These are phyloP conservation scores for Suillus spraguei DNA, from an alignment of 768 basidiomycete species.

Conservation along the genomic window DNA sequence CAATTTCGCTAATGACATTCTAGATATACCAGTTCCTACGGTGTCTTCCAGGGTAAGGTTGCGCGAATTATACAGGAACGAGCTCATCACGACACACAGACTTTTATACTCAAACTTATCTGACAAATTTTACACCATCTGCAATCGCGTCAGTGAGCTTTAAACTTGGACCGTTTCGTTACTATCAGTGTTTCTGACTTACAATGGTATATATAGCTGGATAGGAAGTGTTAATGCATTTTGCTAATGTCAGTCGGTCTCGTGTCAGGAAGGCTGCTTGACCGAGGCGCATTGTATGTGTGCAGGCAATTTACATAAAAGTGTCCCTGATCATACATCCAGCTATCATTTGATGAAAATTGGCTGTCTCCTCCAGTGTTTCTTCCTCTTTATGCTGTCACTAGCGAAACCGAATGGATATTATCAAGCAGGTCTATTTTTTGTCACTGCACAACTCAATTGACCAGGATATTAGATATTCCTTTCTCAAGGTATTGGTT, in stretches of 20 bases:
- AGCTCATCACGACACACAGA: slow-evolving; percentile 23
- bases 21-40: slow-evolving; percentile 40
- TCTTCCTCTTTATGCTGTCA: slow-evolving; percentile 48
- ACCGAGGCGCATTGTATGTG: slow-evolving; percentile 52
- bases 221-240: slow-evolving; percentile 54
- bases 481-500: slow-evolving; percentile 45
- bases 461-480: slow-evolving; percentile 37
- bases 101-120: slow-evolving; percentile 40
- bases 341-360: slow-evolving; percentile 47
- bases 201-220: slow-evolving; percentile 29
- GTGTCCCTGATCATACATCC: neutral
- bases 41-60: slow-evolving; percentile 41
- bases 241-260: slow-evolving; percentile 46
- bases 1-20: neutral
- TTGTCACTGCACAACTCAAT: neutral
- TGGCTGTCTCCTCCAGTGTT: slow-evolving; percentile 45
- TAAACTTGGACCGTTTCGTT: neutral
- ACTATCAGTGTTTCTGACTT: neutral
- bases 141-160: slow-evolving; percentile 34
- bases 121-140: slow-evolving; percentile 38
- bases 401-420: slow-evolving; percentile 39
- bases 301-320: neutral
- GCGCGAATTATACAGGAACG: neutral
- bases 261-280: slow-evolving; percentile 50
- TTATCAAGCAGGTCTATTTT: slow-evolving; percentile 33